Conservation (phyloP, 129 eudicot species). For the Calendula officinalis region DNA sequence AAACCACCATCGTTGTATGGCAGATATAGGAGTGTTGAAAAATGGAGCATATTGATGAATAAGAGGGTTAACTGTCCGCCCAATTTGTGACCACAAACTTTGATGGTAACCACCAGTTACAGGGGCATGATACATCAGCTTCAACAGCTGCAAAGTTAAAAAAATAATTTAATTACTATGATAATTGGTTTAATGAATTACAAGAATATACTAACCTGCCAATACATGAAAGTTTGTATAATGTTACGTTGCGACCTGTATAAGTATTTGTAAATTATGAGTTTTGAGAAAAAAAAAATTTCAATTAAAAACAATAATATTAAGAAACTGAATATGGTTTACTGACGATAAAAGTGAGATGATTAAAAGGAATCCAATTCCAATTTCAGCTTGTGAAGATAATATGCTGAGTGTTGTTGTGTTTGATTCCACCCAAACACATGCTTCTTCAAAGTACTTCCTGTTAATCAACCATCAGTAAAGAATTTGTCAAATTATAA, state of each 20-base stretch:
- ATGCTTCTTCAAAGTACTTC: slow-evolving; percentile 87
- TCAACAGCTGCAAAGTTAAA: slow-evolving; percentile 77
- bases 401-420: slow-evolving; percentile 77
- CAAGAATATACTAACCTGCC: slow-evolving; percentile 70
- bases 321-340: not conserved
- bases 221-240: slow-evolving; percentile 87
- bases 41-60: slow-evolving; percentile 76
- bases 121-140: slow-evolving; percentile 98
- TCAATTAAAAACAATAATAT: not conserved
- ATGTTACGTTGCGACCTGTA: slow-evolving; percentile 98
- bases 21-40: slow-evolving; percentile 62
- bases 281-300: not conserved
- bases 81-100: slow-evolving; percentile 78
- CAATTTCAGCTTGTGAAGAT: slow-evolving; percentile 95
- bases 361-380: slow-evolving; percentile 78
- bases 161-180: not conserved
- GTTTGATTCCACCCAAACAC: slow-evolving; percentile 98
- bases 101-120: slow-evolving; percentile 84
- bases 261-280: slow-evolving; percentile 18
- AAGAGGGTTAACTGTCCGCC: slow-evolving; percentile 60
- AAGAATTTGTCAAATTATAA: not conserved
- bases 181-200: not conserved
- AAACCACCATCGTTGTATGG: slow-evolving; percentile 80
- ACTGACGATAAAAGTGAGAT: slow-evolving; percentile 90
- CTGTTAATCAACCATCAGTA: slow-evolving; percentile 32